Percentiles rank a stretch among this genome's conserved stretches.
phyloP scores from a whole-genome alignment of 2,329 filamentous ascomycete species.

The Sporothrix pseudoabietina region DNA sequence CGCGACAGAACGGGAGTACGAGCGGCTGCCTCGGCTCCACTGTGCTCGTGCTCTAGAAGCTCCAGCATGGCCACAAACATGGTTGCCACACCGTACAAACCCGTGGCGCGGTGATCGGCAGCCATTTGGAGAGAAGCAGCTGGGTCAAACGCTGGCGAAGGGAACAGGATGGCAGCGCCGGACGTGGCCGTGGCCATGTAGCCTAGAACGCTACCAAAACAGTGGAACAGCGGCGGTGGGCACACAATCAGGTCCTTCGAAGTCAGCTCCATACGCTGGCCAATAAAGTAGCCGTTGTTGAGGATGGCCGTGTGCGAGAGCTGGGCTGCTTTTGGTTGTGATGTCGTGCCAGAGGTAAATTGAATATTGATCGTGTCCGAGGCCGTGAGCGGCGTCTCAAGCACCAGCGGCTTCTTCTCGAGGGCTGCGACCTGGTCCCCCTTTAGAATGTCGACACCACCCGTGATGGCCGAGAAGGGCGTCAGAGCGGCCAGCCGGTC shows the following conservation, averaged over 20 bases:
- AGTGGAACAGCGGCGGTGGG: constrained; percentile 84
- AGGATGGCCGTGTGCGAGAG: constrained; percentile 83
- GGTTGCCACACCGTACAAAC: constrained; percentile 85
- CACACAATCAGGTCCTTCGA: constrained; percentile 76
- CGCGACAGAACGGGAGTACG: constrained; percentile 29
- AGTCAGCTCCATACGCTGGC: constrained; percentile 78
- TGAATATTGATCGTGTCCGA: constrained; percentile 89
- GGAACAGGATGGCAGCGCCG: constrained; percentile 80
- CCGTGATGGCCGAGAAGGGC: constrained; percentile 47
- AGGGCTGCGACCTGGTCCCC: constrained; percentile 5
- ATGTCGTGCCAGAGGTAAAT: constrained; percentile 95
- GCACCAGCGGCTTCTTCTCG: constrained; percentile 21
- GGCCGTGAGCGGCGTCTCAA: constrained; percentile 53
- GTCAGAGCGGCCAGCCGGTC: constrained; percentile 46
- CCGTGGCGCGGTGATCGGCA: constrained; percentile 57
- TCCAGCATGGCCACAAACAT: constrained; percentile 93
- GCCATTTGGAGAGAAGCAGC: constrained; percentile 65
- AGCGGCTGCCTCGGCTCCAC: not conserved
- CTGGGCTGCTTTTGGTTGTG: constrained; percentile 86
- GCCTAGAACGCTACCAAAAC: constrained; percentile 89
- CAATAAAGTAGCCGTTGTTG: constrained; percentile 88
- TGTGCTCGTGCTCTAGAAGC: constrained; percentile 57
- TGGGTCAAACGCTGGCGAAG: constrained; percentile 84
- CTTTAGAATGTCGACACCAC: constrained; percentile 23
- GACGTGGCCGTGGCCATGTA: constrained; percentile 90